Percentiles rank a stretch among this genome's conserved stretches.
phyloP scores from a whole-genome alignment of 768 basidiomycete genomes.

The Russula abietina region DNA sequence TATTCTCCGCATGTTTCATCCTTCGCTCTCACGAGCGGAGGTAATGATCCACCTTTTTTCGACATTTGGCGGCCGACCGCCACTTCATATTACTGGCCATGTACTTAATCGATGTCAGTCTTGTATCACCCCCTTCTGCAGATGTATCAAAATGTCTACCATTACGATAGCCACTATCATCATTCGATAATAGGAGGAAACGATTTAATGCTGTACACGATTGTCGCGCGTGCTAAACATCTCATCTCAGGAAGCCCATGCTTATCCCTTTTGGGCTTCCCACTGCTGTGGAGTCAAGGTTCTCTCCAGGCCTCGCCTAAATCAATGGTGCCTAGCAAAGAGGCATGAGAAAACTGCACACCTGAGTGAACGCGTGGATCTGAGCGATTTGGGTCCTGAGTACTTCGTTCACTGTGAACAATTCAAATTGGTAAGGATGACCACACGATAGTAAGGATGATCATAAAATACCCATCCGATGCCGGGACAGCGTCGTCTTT shows the following conservation, averaged over 20 bases:
- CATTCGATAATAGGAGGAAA: constrained; percentile 1
- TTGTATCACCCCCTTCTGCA: neutral
- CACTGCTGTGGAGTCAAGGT: constrained; percentile 68
- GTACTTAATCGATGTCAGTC: neutral
- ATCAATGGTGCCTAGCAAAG: neutral
- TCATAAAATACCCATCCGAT: constrained; percentile 52
- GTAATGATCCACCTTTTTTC: neutral
- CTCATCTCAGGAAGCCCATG: neutral
- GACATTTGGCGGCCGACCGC: neutral
- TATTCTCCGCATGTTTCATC: neutral
- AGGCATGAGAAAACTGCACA: constrained; percentile 29
- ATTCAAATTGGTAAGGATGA: neutral
- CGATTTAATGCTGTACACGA: neutral
- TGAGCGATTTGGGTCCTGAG: constrained; percentile 69
- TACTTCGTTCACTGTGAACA: constrained; percentile 60
- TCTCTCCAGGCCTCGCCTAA: constrained; percentile 42
- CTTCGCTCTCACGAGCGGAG: neutral
- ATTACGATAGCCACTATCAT: neutral
- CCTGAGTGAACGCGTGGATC: constrained; percentile 89
- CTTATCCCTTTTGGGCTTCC: constrained; percentile 42
- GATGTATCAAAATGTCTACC: constrained; percentile 1
- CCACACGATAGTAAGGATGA: neutral
- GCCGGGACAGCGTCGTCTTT: constrained; percentile 71
- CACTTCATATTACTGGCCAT: neutral
- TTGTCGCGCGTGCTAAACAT: too few species aligned